Evolutionary conservation across 2,329 filamentous ascomycete species (phyloP), one percentile per base, ranked within the genome.

Genomic region (Aureobasidium lini): DNA sequence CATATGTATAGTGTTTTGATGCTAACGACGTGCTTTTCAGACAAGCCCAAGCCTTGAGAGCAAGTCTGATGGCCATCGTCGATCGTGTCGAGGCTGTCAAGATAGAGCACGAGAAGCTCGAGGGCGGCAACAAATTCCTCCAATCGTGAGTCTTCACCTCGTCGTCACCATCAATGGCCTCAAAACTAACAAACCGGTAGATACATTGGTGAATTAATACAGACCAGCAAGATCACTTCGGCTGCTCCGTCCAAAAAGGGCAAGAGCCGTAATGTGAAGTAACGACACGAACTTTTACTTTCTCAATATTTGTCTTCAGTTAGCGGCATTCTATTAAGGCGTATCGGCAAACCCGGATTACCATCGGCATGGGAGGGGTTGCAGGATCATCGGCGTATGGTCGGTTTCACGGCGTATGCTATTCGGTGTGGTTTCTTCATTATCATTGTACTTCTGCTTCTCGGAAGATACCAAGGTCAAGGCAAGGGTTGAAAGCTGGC

Each of bases 121-220:
- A 97, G 74, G 94, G 83, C 73, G 92, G 96, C 73, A 99, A 99
- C 80, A 93, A 91, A 69, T 96, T 97, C 70, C 77, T 99, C 49
- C 93, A 97, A 74, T 79, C 77, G 77, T 80, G 69, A 59, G 77
- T 75, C 28, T 49, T 58, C 28, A 13, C n/a, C 31, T 36, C 44
- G 15, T 15, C 16, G 28, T 37, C 11, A 40, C 11, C n/a, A 6
- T 31, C 43, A 16, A 8, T n/a, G 13, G 16, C n/a, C 15, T 36
- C 11, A 23, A 32, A 3, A 23, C 47, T 42, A 44, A 49, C 23
- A 10, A 60, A 40, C 63, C 1, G 6, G 11, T 62, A 96, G 96
- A 73, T 97, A 97, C 72, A 97, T 97, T 68, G 93, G 93, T 64
- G 93, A 96, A 70, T 81, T 97, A 59, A 97, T 96, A 84, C 89